Conservation (phyloP, 2,329 filamentous ascomycete genomes). For the Neopestalotiopsis rosae region DNA sequence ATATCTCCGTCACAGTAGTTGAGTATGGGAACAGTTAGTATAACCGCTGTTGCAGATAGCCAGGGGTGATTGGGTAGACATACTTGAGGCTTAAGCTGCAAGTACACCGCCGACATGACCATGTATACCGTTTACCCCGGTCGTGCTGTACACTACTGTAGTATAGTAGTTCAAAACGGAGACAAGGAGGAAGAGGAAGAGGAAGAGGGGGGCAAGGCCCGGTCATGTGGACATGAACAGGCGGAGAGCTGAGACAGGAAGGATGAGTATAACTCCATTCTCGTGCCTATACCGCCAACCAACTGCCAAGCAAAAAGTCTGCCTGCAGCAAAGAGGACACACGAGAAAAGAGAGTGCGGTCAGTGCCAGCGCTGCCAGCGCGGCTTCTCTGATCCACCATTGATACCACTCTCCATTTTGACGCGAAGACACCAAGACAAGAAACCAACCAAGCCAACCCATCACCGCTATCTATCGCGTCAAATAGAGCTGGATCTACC, state of each 20-base stretch:
- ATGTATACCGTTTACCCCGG: neutral
- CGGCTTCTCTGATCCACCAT: too few relatives aligned
- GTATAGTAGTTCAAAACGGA: neutral
- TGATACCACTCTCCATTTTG: too few relatives aligned
- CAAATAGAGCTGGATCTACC: neutral
- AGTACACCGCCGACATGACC: neutral
- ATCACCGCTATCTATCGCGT: neutral
- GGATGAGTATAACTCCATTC: neutral
- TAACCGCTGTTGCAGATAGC: neutral
- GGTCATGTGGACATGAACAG: too few relatives aligned
- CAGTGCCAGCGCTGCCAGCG: neutral
- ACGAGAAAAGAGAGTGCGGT: neutral
- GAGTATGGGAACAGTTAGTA: too few relatives aligned
- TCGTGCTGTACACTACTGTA: neutral
- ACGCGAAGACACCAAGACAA: too few relatives aligned
- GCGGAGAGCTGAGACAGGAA: neutral
- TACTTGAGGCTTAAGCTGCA: neutral
- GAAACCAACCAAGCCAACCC: neutral
- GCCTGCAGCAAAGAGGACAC: too few relatives aligned
- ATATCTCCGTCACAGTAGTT: too few relatives aligned
- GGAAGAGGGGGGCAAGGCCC: too few relatives aligned
- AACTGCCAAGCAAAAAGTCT: too few relatives aligned
- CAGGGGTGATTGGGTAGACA: neutral
- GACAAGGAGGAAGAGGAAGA: too few relatives aligned
- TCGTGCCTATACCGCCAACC: neutral